Percentiles rank a stretch among this genome's conserved stretches.
Evolutionary conservation across 176 grass and related monocot genomes (phyloP).

Genomic region (Juncus inflexus): DNA sequence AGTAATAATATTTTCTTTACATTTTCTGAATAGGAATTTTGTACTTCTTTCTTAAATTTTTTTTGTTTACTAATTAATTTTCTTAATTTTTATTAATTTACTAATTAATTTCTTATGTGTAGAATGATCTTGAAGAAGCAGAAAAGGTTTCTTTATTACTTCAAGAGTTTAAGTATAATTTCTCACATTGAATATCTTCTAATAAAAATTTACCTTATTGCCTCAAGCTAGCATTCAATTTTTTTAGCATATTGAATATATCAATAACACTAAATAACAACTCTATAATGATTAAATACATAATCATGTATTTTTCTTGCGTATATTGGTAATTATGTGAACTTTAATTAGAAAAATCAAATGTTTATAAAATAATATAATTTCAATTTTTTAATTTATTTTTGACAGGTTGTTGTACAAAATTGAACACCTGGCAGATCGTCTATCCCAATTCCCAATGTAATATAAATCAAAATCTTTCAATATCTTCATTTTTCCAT

Average conservation of each 20-base stretch:
- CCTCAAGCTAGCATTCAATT: too few relatives aligned
- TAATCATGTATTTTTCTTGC: not conserved
- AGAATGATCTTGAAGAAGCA: conserved; percentile 53
- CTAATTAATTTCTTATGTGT: conserved; percentile 29
- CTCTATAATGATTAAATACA: not conserved
- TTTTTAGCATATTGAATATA: not conserved
- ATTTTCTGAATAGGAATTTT: not conserved
- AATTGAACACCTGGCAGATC: too few relatives aligned
- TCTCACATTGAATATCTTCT: conserved; percentile 5
- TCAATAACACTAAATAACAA: not conserved
- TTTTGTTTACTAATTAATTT: not conserved
- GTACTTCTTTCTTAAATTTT: too few relatives aligned
- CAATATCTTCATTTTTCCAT: too few relatives aligned
- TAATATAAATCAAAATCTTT: too few relatives aligned
- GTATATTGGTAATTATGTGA: not conserved
- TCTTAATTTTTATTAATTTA: too few relatives aligned
- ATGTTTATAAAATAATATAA: not conserved
- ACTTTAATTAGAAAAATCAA: not conserved
- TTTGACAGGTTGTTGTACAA: too few relatives aligned
- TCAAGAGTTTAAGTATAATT: conserved; percentile 51
- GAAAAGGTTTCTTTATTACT: conserved; percentile 58
- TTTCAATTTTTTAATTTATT: too few relatives aligned
- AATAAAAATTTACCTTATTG: not conserved
- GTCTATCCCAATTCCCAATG: too few relatives aligned
- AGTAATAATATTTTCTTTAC: not conserved